Evolutionary conservation across 805 yeast species (phyloP).

Genomic region (Lipomyces spencermartinsiae): DNA sequence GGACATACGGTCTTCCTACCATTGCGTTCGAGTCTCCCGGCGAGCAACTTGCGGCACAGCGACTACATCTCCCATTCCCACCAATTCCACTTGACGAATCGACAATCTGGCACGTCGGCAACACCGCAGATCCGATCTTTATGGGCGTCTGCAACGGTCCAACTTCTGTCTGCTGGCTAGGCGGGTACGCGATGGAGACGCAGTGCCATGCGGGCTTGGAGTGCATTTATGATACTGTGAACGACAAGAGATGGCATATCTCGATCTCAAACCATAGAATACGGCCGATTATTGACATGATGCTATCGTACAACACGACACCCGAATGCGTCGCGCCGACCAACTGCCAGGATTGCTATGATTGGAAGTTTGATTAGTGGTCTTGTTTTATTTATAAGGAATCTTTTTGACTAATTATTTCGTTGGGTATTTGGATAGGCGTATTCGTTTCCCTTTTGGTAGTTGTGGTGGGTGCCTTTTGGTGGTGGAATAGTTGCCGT

Average conservation of each 20-base stretch:
- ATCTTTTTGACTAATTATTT: neutral
- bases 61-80: constrained; percentile 87
- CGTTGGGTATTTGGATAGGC: constrained; percentile 4
- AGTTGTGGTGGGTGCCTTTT: neutral
- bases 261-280: constrained; percentile 88
- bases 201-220: constrained; percentile 89
- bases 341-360: constrained; percentile 38
- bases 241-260: constrained; percentile 82
- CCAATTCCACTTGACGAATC: constrained; percentile 78
- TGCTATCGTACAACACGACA: constrained; percentile 74
- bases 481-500: neutral
- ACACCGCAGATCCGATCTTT: constrained; percentile 95
- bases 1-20: constrained; percentile 90
- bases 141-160: constrained; percentile 98
- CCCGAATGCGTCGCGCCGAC: constrained; percentile 60
- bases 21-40: constrained; percentile 96
- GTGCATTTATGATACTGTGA: constrained; percentile 88
- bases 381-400: neutral
- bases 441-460: neutral
- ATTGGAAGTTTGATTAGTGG: constrained; percentile 32
- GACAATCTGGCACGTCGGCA: constrained; percentile 94
- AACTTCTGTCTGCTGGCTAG: constrained; percentile 84
- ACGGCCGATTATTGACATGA: constrained; percentile 82
- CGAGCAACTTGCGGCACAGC: constrained; percentile 77
- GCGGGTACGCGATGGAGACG: constrained; percentile 97